These are phyloP conservation scores for Schwanniomyces sp. DNA, from an alignment of 805 yeast genomes.

Conservation along the genomic window DNA sequence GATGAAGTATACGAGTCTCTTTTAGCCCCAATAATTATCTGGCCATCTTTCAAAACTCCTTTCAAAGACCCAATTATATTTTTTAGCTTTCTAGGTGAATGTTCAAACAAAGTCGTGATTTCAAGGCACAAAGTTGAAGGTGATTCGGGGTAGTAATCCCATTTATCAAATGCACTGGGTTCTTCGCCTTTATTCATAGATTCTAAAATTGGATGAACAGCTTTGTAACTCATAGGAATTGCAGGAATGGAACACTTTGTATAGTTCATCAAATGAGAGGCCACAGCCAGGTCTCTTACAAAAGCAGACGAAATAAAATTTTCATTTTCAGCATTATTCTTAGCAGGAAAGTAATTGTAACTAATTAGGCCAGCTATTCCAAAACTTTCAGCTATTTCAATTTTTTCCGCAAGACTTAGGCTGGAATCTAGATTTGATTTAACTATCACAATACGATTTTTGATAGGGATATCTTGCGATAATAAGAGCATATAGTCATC, in stretches of 20 bases:
- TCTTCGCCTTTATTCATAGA: constrained; percentile 12
- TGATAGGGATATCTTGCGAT: constrained; percentile 15
- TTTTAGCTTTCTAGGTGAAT: constrained; percentile 16
- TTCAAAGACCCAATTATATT: constrained; percentile 32
- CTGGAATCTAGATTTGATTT: constrained; percentile 9
- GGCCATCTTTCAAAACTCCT: constrained; percentile 41
- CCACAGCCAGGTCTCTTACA: constrained; percentile 17
- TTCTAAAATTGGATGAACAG: constrained; percentile 25
- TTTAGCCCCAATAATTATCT: constrained; percentile 38
- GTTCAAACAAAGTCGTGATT: constrained; percentile 13
- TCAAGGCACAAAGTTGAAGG: constrained; percentile 13
- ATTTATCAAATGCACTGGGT: constrained; percentile 11
- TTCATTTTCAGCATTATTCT: constrained; percentile 10
- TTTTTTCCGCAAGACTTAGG: constrained; percentile 21
- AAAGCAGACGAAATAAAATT: constrained; percentile 12
- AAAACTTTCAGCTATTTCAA: constrained; percentile 19
- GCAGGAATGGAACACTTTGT: constrained; percentile 15
- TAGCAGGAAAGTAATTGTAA: constrained; percentile 13
- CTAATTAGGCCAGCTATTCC: constrained; percentile 28
- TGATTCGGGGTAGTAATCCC: constrained; percentile 25
- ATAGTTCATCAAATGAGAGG: constrained; percentile 2
- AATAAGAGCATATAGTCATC: constrained; percentile 25
- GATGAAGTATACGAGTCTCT: constrained; percentile 37
- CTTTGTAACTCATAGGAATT: constrained; percentile 26
- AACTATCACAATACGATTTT: constrained; percentile 29